Percentiles rank a stretch among this genome's conserved stretches.
Evolutionary conservation across 2,329 filamentous ascomycete genomes (phyloP).

Genomic region (Exophiala phaeomuriformis): DNA sequence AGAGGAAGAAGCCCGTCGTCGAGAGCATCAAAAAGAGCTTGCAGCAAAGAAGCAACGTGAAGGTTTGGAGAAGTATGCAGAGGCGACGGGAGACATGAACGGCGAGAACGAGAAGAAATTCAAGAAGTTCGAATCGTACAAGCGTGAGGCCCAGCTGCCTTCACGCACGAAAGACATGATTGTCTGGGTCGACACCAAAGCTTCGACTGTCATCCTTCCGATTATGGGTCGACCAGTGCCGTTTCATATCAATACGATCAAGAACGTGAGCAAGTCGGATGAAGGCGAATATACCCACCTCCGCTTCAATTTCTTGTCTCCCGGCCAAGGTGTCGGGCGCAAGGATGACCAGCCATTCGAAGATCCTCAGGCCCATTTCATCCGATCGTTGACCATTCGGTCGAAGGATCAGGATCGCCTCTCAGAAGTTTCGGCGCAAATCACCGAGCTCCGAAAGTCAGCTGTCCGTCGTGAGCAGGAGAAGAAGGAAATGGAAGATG

Average conservation of each 20-base stretch:
- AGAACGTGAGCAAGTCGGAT: slow-evolving; percentile 96
- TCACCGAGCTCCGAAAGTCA: slow-evolving; percentile 93
- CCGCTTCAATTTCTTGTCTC: slow-evolving; percentile 93
- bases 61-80: slow-evolving; percentile 75
- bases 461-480: slow-evolving; percentile 88
- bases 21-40: slow-evolving; percentile 86
- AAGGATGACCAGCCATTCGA: slow-evolving; percentile 98
- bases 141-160: slow-evolving; percentile 91
- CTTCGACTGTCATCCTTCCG: slow-evolving; percentile 80
- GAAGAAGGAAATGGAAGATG: slow-evolving; percentile 99
- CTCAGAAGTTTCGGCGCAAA: slow-evolving; percentile 82
- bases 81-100: slow-evolving; percentile 75
- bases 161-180: slow-evolving; percentile 72
- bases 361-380: slow-evolving; percentile 89
- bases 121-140: slow-evolving; percentile 98
- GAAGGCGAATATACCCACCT: slow-evolving; percentile 91
- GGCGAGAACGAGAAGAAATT: slow-evolving; percentile 96
- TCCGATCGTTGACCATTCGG: slow-evolving; percentile 88
- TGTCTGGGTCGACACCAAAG: slow-evolving; percentile 86
- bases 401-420: slow-evolving; percentile 85
- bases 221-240: slow-evolving; percentile 97
- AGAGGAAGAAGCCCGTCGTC: slow-evolving; percentile 63
- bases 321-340: slow-evolving; percentile 90
- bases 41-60: slow-evolving; percentile 82
- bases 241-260: slow-evolving; percentile 97